A percentile compares a stretch with the other conserved stretches of the same genome.
These are phyloP conservation scores for Apostasia shenzhenica DNA, from an alignment of 106 monocot species.

Conservation along the genomic window DNA sequence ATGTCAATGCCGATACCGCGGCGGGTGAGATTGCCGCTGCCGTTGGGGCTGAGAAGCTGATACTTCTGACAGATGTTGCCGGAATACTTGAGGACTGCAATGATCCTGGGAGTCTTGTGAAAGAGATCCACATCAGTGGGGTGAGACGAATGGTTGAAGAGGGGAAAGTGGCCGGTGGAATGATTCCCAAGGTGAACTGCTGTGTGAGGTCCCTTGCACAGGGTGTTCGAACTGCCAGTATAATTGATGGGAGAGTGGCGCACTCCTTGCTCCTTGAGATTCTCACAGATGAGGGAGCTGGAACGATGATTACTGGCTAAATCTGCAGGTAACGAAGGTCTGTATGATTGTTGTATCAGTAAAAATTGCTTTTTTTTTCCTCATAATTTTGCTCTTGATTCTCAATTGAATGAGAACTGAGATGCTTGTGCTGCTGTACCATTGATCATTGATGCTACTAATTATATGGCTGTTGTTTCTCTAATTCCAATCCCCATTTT, in stretches of 20 bases:
- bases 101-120: constrained; percentile 62
- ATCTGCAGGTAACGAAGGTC: not conserved
- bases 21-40: constrained; percentile 93
- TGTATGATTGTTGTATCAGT: not conserved
- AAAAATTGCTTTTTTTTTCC: not conserved
- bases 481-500: too few species aligned
- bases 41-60: constrained; percentile 79
- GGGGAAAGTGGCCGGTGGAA: constrained; percentile 82
- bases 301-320: constrained; percentile 92
- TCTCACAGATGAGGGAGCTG: constrained; percentile 85
- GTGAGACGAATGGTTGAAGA: constrained; percentile 69
- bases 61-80: constrained; percentile 77
- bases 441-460: too few species aligned
- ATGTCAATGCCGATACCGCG: constrained; percentile 84
- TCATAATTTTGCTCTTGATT: not conserved
- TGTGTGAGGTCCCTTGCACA: constrained; percentile 76
- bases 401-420: not conserved
- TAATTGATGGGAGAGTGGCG: constrained; percentile 75
- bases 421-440: not conserved
- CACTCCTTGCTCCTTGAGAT: constrained; percentile 88
- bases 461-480: too few species aligned
- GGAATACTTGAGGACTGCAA: constrained; percentile 70
- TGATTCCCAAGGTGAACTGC: constrained; percentile 95
- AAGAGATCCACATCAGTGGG: constrained; percentile 63
- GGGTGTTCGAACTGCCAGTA: constrained; percentile 85